Evolutionary conservation across 2,329 filamentous ascomycete species (phyloP).

Genomic region (Cordyceps javanica): DNA sequence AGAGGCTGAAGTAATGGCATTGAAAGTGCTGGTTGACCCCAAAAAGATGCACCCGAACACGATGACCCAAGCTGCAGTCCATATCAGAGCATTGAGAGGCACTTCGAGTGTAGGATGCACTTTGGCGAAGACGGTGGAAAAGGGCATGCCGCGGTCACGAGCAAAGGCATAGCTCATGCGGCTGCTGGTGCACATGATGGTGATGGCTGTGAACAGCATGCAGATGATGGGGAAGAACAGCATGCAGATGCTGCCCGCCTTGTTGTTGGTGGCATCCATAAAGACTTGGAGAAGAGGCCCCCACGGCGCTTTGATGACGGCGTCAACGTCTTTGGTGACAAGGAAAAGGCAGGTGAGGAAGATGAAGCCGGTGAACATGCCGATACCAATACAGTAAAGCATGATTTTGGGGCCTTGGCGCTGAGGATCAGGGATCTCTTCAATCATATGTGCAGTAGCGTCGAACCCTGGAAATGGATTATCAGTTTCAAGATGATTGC

Average conservation of each 20-base stretch:
- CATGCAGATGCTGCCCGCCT: conserved; percentile 55
- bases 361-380: conserved; percentile 55
- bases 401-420: conserved; percentile 59
- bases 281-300: conserved; percentile 58
- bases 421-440: conserved; percentile 53
- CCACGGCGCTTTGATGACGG: conserved; percentile 47
- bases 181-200: conserved; percentile 59
- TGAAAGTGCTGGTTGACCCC: conserved; percentile 59
- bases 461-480: conserved; percentile 35
- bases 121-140: conserved; percentile 51
- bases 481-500: not conserved
- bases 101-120: conserved; percentile 57
- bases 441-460: conserved; percentile 44
- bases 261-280: conserved; percentile 54
- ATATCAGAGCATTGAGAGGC: conserved; percentile 60
- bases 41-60: conserved; percentile 66
- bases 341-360: conserved; percentile 60
- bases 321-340: conserved; percentile 50
- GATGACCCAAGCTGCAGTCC: conserved; percentile 55
- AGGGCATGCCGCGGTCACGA: conserved; percentile 58
- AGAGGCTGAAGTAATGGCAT: conserved; percentile 63
- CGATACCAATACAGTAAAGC: conserved; percentile 59
- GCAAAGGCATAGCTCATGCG: conserved; percentile 64
- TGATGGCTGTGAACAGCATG: conserved; percentile 56
- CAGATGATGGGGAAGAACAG: conserved; percentile 61